These are phyloP conservation scores for Hygrophila difformis DNA, from an alignment of 257 asterid species.

Conservation along the genomic window DNA sequence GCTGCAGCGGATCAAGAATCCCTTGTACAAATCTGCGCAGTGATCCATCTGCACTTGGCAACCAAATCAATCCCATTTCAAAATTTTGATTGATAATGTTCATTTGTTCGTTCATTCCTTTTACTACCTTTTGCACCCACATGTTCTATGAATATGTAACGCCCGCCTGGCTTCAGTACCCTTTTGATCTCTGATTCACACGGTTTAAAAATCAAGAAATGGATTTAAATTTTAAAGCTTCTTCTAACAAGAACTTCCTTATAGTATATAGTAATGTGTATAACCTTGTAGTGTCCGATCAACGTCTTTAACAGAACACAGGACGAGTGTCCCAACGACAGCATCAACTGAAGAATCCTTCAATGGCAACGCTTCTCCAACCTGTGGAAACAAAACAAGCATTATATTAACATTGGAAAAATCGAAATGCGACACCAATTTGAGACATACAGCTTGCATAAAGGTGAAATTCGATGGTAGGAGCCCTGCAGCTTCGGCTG, in stretches of 20 bases:
- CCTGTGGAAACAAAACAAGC: slow-evolving; percentile 27
- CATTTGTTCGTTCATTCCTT: too few species aligned
- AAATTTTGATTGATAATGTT: neutral
- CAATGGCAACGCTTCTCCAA: slow-evolving; percentile 77
- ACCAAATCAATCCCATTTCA: neutral
- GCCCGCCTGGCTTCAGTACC: slow-evolving; percentile 90
- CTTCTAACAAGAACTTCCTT: too few species aligned
- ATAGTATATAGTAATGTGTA: neutral
- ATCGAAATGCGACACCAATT: neutral
- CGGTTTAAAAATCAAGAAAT: neutral
- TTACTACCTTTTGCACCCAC: slow-evolving; percentile 78
- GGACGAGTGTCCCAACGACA: slow-evolving; percentile 79
- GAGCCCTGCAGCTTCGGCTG: slow-evolving; percentile 65
- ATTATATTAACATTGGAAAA: too few species aligned
- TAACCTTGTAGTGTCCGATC: slow-evolving; percentile 61
- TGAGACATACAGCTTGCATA: slow-evolving; percentile 54
- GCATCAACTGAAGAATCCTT: slow-evolving; percentile 81
- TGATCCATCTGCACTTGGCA: slow-evolving; percentile 54
- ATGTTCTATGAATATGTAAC: slow-evolving; percentile 73
- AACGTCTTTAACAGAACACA: slow-evolving; percentile 83
- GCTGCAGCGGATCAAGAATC: slow-evolving; percentile 80
- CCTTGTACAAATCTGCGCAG: slow-evolving; percentile 47
- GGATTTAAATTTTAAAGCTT: too few species aligned
- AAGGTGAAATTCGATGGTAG: slow-evolving; percentile 46
- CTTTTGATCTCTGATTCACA: slow-evolving; percentile 60